Conservation (phyloP, 495 filamentous ascomycete genomes). For the Hypoxylon crocopeplum region DNA sequence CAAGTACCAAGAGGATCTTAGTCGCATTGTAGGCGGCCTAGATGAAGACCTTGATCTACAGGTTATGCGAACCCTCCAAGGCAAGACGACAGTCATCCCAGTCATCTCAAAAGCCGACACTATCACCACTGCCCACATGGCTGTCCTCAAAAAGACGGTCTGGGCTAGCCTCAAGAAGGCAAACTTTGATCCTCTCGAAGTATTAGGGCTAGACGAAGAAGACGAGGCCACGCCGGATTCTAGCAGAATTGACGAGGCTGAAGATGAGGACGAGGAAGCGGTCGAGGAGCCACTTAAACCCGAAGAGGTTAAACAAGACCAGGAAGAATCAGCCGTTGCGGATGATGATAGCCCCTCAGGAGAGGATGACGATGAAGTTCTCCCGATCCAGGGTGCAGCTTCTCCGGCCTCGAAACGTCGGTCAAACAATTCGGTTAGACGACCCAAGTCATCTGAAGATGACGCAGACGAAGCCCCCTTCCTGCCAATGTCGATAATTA, state of each 20-base stretch:
- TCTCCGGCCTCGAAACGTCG: slow-evolving; percentile 47
- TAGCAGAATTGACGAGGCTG: slow-evolving; percentile 65
- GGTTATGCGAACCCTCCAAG: slow-evolving; percentile 84
- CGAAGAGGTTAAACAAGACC: slow-evolving; percentile 22
- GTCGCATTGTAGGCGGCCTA: slow-evolving; percentile 68
- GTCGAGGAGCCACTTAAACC: slow-evolving; percentile 36
- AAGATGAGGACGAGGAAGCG: slow-evolving; percentile 59
- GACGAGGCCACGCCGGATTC: slow-evolving; percentile 61
- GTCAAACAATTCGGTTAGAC: slow-evolving; percentile 57
- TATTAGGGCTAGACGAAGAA: slow-evolving; percentile 80
- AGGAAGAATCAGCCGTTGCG: slow-evolving; percentile 28
- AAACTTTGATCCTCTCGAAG: slow-evolving; percentile 87
- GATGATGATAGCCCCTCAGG: slow-evolving; percentile 42
- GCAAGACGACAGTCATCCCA: slow-evolving; percentile 95
- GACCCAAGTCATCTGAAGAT: slow-evolving; percentile 48
- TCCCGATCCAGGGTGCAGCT: slow-evolving; percentile 42
- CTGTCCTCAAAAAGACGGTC: slow-evolving; percentile 87
- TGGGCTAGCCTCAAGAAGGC: slow-evolving; percentile 85
- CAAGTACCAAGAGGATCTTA: slow-evolving; percentile 53
- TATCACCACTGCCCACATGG: slow-evolving; percentile 91
- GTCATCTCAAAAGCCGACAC: slow-evolving; percentile 98
- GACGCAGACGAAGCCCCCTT: slow-evolving; percentile 56
- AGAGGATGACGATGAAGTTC: slow-evolving; percentile 44
- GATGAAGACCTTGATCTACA: slow-evolving; percentile 92
- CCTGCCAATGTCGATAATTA: slow-evolving; percentile 91